These are phyloP conservation scores for Trichoderma guizhouense DNA, from an alignment of 2,329 filamentous ascomycete species.

Conservation along the genomic window DNA sequence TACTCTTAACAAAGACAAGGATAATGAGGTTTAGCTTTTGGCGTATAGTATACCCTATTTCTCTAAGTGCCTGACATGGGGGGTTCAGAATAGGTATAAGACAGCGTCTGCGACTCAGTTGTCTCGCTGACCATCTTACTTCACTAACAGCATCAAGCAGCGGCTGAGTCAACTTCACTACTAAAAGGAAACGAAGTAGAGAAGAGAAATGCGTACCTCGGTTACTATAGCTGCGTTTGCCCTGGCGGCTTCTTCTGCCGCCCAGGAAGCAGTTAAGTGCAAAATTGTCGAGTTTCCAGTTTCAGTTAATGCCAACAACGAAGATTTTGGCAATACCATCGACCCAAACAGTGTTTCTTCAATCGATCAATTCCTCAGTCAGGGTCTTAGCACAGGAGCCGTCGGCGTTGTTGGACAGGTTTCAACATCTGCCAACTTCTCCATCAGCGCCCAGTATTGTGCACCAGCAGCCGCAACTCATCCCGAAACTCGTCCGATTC, in stretches of 20 bases:
- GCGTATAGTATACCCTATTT: not conserved
- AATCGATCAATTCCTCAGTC: not conserved
- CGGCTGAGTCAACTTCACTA: not conserved
- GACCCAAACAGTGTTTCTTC: not conserved
- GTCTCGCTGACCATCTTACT: not conserved
- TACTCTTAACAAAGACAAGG: not conserved
- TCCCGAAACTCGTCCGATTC: not conserved
- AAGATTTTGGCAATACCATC: not conserved
- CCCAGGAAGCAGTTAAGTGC: not conserved
- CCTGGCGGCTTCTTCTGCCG: not conserved
- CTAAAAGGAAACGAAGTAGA: not conserved
- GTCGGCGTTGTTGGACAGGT: not conserved
- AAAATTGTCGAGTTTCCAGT: not conserved
- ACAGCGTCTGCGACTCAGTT: not conserved
- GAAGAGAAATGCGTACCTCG: not conserved
- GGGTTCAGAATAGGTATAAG: not conserved
- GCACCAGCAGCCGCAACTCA: not conserved
- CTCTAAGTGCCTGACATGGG: not conserved
- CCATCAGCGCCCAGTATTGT: constrained; percentile 5
- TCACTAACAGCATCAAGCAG: not conserved
- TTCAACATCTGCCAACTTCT: not conserved
- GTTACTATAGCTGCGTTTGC: not conserved
- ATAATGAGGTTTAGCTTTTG: not conserved
- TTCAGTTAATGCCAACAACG: not conserved
- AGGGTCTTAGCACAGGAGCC: not conserved